phyloP scores from a whole-genome alignment of 2,329 filamentous ascomycete species.

The Neurospora crassa region DNA sequence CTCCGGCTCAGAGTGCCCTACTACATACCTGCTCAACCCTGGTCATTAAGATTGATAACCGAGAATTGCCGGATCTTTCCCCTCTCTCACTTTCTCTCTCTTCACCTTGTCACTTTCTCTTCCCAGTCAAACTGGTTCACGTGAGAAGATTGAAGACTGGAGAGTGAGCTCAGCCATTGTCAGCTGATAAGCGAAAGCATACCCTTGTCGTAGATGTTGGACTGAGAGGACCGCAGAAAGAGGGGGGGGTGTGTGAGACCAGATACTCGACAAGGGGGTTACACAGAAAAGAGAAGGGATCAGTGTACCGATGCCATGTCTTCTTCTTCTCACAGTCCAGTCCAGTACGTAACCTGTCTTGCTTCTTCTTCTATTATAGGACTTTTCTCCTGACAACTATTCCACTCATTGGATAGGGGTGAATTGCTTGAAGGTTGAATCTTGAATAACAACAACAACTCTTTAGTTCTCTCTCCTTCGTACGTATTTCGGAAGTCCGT shows the following conservation, averaged over 20 bases:
- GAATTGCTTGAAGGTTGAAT: neutral
- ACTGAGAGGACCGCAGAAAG: neutral
- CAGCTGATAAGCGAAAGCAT: neutral
- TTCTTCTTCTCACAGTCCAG: neutral
- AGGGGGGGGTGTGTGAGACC: neutral
- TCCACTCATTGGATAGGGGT: too few relatives aligned
- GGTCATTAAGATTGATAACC: neutral
- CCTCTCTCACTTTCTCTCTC: too few relatives aligned
- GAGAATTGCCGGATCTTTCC: neutral
- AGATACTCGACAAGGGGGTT: neutral
- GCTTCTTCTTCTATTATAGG: too few relatives aligned
- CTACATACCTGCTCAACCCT: too few relatives aligned
- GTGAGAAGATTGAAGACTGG: neutral
- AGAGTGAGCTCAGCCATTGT: neutral
- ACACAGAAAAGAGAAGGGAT: neutral
- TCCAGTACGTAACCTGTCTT: neutral
- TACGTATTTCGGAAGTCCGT: neutral
- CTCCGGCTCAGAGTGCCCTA: too few relatives aligned
- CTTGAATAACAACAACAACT: neutral
- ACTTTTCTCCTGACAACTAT: neutral
- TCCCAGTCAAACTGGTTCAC: neutral
- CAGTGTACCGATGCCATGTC: neutral
- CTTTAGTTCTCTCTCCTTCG: neutral
- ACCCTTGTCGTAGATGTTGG: neutral
- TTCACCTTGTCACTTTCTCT: neutral